Conservation (phyloP, 495 filamentous ascomycete genomes). For the Penicillium manginii region DNA sequence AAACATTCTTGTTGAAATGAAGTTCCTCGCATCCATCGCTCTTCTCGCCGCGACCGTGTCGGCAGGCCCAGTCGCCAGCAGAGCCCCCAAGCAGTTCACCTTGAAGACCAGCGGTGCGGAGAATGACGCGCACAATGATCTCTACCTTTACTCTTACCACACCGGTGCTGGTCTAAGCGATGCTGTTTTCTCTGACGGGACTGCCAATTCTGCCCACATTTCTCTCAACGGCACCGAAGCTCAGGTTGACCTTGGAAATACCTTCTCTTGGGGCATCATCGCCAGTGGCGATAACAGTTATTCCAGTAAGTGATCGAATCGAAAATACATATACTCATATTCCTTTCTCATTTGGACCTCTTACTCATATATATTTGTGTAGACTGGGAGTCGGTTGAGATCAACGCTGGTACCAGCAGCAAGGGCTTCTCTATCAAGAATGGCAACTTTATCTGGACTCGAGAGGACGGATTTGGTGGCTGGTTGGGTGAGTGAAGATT, state of each 20-base stretch:
- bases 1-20: slow-evolving; percentile 29
- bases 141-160: slow-evolving; percentile 53
- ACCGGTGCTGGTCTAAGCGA: slow-evolving; percentile 53
- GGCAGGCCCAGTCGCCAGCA: slow-evolving; percentile 22
- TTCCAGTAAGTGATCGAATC: slow-evolving; percentile 21
- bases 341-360: not conserved
- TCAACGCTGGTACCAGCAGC: slow-evolving; percentile 43
- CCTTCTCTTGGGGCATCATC: slow-evolving; percentile 41
- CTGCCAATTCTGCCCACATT: slow-evolving; percentile 28
- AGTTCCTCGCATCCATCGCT: slow-evolving; percentile 36
- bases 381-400: slow-evolving; percentile 48
- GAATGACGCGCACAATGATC: slow-evolving; percentile 40
- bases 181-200: slow-evolving; percentile 40
- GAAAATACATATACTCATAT: too few relatives aligned
- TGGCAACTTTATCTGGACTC: slow-evolving; percentile 41
- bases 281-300: slow-evolving; percentile 30
- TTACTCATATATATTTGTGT: not conserved
- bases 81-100: slow-evolving; percentile 38
- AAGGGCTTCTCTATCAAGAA: slow-evolving; percentile 45
- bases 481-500: slow-evolving; percentile 51
- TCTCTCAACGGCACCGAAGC: slow-evolving; percentile 47
- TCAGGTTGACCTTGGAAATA: slow-evolving; percentile 15
- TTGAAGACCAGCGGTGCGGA: slow-evolving; percentile 45
- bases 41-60: slow-evolving; percentile 32
- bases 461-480: slow-evolving; percentile 45